Evolutionary conservation across 2,329 filamentous ascomycete species (phyloP), one percentile per base, ranked within the genome.

Genomic region (Mycogone perniciosa): DNA sequence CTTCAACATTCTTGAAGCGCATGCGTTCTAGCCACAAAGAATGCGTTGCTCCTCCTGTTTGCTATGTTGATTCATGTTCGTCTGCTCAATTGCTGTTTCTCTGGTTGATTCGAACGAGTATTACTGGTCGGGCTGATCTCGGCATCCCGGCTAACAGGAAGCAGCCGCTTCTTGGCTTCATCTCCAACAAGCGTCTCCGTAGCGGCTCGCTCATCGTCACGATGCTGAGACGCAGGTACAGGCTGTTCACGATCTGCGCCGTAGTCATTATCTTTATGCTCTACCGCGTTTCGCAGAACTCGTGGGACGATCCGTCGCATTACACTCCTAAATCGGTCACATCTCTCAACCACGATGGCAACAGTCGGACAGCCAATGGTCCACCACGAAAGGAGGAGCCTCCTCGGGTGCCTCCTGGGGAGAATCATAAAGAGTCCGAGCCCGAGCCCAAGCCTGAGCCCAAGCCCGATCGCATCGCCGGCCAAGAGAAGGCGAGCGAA

Each of bases 221-320:
- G 59, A 82, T 85, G 76, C 66, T 79, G 52, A 79, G 83, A 46
- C 73, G 84, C 59, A 74, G 82, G 62, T 84, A 84, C 61, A 77
- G 83, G 53, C 71, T 82, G 51, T 82, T 84, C 54, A 64, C 81
- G 33, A 62, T 81, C 54, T 76, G 76, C 58, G 75, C 81, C 49
- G 66, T 78, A 54, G 63, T 83, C 51, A 65, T 81, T 45, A 66
- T 81, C 45, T 70, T 85, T 54, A 71, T 80, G 47, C 66, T 81
- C 46, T 77, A 77, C 60, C 76, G 76, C 53, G 65, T 74, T 50
- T 66, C 70, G 37, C 65, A 70, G 50, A 75, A 70, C 56, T 70
- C 72, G 31, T 70, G 67, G 67, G 59, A 65, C 37, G 58, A 59
- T 13, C 56, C 58, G 7, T 37, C 37, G 33, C 48, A 51, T 5